Evolutionary conservation across 1,139 yeast species (phyloP).

Genomic region (Lodderomyces parapsilosis): DNA sequence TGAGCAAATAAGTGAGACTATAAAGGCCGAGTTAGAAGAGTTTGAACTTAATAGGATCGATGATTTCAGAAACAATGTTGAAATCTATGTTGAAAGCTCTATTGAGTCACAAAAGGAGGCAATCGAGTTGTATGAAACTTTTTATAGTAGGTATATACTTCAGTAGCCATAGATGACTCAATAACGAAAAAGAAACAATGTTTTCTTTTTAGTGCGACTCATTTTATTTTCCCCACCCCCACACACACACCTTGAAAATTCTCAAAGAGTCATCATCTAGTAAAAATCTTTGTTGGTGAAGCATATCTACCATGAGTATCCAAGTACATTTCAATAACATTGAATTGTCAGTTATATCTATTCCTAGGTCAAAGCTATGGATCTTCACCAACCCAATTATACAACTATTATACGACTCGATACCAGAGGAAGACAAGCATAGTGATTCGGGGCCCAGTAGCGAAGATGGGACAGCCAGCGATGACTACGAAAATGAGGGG

Average conservation of each 20-base stretch:
- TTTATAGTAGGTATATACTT: slow-evolving; percentile 26
- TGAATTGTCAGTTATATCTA: slow-evolving; percentile 44
- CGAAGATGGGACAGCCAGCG: slow-evolving; percentile 18
- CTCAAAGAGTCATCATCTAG: no score
- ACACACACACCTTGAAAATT: neutral
- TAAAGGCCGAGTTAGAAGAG: slow-evolving; percentile 63
- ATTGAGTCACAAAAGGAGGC: slow-evolving; percentile 94
- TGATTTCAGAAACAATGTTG: slow-evolving; percentile 89
- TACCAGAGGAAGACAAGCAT: slow-evolving; percentile 10
- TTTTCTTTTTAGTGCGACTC: neutral
- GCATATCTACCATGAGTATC: slow-evolving; percentile 22
- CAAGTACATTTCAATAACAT: slow-evolving; percentile 48
- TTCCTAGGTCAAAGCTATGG: slow-evolving; percentile 52
- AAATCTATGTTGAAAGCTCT: slow-evolving; percentile 84
- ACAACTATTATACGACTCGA: slow-evolving; percentile 33
- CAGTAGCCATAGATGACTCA: neutral
- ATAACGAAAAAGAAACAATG: neutral
- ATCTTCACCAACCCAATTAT: slow-evolving; percentile 47
- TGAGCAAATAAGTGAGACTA: slow-evolving; percentile 58
- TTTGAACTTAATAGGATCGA: slow-evolving; percentile 77
- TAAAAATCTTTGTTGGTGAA: neutral
- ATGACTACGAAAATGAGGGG: slow-evolving; percentile 16
- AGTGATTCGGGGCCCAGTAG: neutral
- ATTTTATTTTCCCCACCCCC: neutral
- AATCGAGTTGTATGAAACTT: slow-evolving; percentile 94